These are phyloP conservation scores for Phycomyces blakesleeanus DNA, from an alignment of 192 early-diverging fungal genomes.

Conservation along the genomic window DNA sequence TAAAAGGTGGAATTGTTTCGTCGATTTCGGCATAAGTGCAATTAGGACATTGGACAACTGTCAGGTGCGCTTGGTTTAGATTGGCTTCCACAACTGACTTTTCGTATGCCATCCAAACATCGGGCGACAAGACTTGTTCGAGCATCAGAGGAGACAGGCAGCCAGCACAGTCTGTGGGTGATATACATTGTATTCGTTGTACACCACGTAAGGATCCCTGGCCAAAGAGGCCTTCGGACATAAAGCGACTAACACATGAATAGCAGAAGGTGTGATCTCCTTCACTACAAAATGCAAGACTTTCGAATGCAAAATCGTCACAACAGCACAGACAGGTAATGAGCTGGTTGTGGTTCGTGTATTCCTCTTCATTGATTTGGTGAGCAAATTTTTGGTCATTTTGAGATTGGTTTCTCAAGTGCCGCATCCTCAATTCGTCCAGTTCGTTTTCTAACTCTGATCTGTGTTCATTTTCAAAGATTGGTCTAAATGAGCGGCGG, in stretches of 20 bases:
- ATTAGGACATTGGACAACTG: slow-evolving; percentile 29
- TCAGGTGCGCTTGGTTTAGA: slow-evolving; percentile 8
- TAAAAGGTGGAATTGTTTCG: slow-evolving; percentile 20
- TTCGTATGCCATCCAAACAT: slow-evolving; percentile 33
- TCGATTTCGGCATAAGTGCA: slow-evolving; percentile 39
- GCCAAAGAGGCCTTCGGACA: slow-evolving; percentile 41
- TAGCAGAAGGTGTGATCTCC: slow-evolving; percentile 43
- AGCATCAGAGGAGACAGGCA: slow-evolving; percentile 20
- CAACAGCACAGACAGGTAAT: slow-evolving; percentile 49
- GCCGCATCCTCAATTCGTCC: slow-evolving; percentile 7
- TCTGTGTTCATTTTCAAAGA: background rate
- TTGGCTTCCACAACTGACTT: slow-evolving; percentile 25
- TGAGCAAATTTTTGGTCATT: slow-evolving; percentile 31
- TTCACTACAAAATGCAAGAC: slow-evolving; percentile 34
- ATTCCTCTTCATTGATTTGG: slow-evolving; percentile 34
- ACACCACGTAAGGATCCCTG: slow-evolving; percentile 37
- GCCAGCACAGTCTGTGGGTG: slow-evolving; percentile 25
- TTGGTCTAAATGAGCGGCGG: background rate
- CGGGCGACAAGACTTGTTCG: slow-evolving; percentile 12
- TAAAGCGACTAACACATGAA: slow-evolving; percentile 35
- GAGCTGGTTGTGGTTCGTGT: slow-evolving; percentile 22
- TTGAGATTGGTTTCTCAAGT: slow-evolving; percentile 14
- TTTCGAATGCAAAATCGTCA: slow-evolving; percentile 43
- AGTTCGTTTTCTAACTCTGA: slow-evolving; percentile 26
- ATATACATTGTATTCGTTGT: slow-evolving; percentile 28